Percentiles rank a stretch among this genome's conserved stretches.
These are phyloP conservation scores for Cenchrus purpureus DNA, from an alignment of 176 grass and related monocot species.

Conservation along the genomic window DNA sequence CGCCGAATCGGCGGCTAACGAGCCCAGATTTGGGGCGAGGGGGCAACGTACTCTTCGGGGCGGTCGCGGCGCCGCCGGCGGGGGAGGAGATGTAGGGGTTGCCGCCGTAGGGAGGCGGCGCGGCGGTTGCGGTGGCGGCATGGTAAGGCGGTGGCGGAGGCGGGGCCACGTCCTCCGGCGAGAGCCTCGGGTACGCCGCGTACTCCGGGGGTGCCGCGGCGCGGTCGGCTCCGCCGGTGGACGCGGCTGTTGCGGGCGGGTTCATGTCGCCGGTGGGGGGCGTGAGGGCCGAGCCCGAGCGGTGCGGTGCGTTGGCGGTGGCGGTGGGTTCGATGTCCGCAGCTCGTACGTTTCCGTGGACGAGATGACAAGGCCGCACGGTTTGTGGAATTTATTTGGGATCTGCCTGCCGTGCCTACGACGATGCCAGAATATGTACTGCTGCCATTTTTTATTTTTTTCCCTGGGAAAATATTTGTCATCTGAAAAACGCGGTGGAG, in stretches of 20 bases:
- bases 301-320: not conserved
- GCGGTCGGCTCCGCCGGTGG: conserved; percentile 17
- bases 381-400: conserved; percentile 25
- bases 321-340: conserved; percentile 28
- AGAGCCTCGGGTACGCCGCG: conserved; percentile 61
- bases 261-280: conserved; percentile 52
- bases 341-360: conserved; percentile 33
- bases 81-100: conserved; percentile 81
- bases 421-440: not conserved
- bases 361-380: not conserved
- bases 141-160: conserved; percentile 54
- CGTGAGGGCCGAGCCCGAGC: not conserved
- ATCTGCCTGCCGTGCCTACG: not conserved
- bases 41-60: conserved; percentile 59
- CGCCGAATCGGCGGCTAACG: not conserved
- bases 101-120: conserved; percentile 50
- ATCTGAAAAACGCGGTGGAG: conserved; percentile 5
- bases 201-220: conserved; percentile 23
- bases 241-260: conserved; percentile 43
- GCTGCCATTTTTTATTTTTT: no score
- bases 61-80: conserved; percentile 32
- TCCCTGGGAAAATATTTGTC: not conserved
- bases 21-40: not conserved
- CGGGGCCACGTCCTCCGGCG: conserved; percentile 54
- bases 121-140: conserved; percentile 35